These are phyloP conservation scores for Sonneratia alba DNA, from an alignment of 345 rosid genomes.

Conservation along the genomic window DNA sequence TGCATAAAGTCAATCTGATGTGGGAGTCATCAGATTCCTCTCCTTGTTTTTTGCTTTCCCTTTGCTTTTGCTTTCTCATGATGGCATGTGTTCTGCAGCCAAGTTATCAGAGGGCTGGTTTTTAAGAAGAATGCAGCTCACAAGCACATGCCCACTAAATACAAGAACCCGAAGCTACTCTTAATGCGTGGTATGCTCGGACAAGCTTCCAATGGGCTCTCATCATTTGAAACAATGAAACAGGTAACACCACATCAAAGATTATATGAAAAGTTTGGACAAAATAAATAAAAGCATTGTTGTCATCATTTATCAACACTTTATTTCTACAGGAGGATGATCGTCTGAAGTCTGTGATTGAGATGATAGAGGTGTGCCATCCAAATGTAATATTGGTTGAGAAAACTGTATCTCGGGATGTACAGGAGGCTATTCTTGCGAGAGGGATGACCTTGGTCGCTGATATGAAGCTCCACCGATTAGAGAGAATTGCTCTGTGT, in stretches of 20 bases:
- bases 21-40: too few species aligned
- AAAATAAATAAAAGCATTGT: not conserved
- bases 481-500: slow-evolving; percentile 73
- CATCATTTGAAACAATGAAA: slow-evolving; percentile 62
- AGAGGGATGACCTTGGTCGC: slow-evolving; percentile 72
- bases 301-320: not conserved
- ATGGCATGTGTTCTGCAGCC: slow-evolving; percentile 38
- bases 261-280: not conserved
- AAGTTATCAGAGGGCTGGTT: slow-evolving; percentile 75
- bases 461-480: slow-evolving; percentile 88
- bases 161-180: slow-evolving; percentile 67
- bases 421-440: slow-evolving; percentile 59
- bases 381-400: slow-evolving; percentile 91
- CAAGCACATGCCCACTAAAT: slow-evolving; percentile 85
- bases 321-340: slow-evolving; percentile 44
- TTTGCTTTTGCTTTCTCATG: not conserved
- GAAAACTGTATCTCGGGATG: slow-evolving; percentile 74
- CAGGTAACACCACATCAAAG: slow-evolving; percentile 28
- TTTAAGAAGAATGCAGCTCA: slow-evolving; percentile 93
- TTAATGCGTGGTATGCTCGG: slow-evolving; percentile 67
- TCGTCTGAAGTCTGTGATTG: slow-evolving; percentile 47
- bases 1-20: not conserved
- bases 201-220: slow-evolving; percentile 59
- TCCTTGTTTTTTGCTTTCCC: not conserved
- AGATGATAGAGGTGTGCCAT: slow-evolving; percentile 45